Evolutionary conservation across 2,329 filamentous ascomycete genomes (phyloP), one percentile per base, ranked within the genome.

Genomic region (Chaetothyriales sp.): DNA sequence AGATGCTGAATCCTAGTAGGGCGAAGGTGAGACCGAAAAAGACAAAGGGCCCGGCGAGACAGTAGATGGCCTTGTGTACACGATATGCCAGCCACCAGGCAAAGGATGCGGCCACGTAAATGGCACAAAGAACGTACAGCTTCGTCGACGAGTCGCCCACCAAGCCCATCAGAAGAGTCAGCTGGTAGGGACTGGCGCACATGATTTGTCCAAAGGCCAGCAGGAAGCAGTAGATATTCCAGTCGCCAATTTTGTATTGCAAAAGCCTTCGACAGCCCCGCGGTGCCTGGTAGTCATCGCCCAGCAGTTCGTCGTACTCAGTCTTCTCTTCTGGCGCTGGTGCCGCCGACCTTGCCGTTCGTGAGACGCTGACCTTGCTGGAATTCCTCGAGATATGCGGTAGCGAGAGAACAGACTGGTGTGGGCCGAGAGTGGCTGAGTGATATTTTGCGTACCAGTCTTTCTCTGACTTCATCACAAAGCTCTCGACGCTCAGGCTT

Each of bases 1-100:
- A 73, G 1, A 74, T 75, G 5, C 73, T 71, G 50, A 77, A 63
- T 12, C 73, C 76, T 6, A 79, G 64, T 4, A 78, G 60, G 59
- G 77, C 68, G 66, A 79, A 79, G 10, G 74, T 75, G 1, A 73
- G 53, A 10, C 73, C 75, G 55, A 77, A 79, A 62, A 77, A 71
- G 56, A 73, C 52, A 66, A 75, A 79, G 0, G 76, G 75, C 1
- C 71, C 52, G 1, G 72, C 70, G 44, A 79, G 64, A 8, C 70
- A 66, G 56, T 72, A 77, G 44, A 73, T 66, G 3, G 74, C 69
- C 53, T 72, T 67, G 46, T 75, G 57, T 43, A 65, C 63, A 49
- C 75, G 71, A 65, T 76, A 76, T 32, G 75, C 51, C 46, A 66
- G 57, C 74, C 75, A 78, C 76, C 76, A 79, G 43, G 74, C 48